Percentiles rank a stretch among this genome's conserved stretches.
Conservation (phyloP, 306 rosid genomes). For the Citrullus mucosospermus region DNA sequence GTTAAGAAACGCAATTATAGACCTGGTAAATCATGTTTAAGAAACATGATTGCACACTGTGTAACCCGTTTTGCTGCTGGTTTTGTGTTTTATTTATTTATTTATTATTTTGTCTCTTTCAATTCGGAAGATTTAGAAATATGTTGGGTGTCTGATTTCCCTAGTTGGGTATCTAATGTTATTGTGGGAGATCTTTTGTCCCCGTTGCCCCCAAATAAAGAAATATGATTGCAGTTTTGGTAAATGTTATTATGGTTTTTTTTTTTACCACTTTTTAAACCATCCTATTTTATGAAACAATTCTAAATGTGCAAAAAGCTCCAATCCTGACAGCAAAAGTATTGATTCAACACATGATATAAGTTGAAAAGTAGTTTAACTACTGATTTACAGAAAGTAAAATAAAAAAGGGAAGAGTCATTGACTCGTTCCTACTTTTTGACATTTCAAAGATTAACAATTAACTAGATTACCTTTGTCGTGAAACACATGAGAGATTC, state of each 20-base stretch:
- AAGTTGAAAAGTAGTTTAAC: not conserved
- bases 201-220: not conserved
- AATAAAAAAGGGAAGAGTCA: not conserved
- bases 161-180: too few species aligned
- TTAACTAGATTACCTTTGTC: conserved; percentile 1
- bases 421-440: not conserved
- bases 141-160: too few species aligned
- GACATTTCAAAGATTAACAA: not conserved
- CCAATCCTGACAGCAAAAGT: not conserved
- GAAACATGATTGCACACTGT: not conserved
- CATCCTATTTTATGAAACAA: not conserved
- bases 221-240: not conserved
- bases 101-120: too few species aligned
- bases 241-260: not conserved
- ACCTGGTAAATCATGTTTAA: not conserved
- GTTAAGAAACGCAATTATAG: not conserved
- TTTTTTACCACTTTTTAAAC: not conserved
- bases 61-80: too few species aligned
- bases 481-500: not conserved
- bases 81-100: too few species aligned
- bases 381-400: not conserved
- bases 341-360: not conserved
- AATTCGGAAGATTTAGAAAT: too few species aligned
- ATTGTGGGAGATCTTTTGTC: too few species aligned
- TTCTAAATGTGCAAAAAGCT: not conserved